Evolutionary conservation across 2,329 filamentous ascomycete genomes (phyloP), one percentile per base, ranked within the genome.

Genomic region (Verticillium klebahnii): DNA sequence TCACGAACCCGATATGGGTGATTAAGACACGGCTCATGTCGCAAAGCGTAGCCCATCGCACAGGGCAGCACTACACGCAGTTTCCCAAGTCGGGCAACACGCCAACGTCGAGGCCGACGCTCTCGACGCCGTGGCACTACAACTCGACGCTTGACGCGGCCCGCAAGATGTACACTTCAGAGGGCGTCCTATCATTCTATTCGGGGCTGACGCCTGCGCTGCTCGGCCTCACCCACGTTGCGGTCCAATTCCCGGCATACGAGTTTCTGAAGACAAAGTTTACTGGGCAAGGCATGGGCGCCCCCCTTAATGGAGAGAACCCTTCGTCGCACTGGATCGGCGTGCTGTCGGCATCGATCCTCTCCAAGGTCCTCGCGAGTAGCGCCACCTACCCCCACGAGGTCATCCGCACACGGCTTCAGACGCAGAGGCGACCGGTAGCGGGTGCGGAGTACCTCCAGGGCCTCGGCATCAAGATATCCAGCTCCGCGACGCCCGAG

Each of bases 21-120:
- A 97, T 99, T 79, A 99, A 99, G 78, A 99, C 95, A 57, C 85
- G 95, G 67, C 85, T 99, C 69, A 98, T 98, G 95, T 97, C 95
- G 40, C 95, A 98, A 78, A 90, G 88, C 84, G 66, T 82, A 77
- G 36, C 80, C 77, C 62, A 65, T n/a, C 56, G 70, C 72, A 83
- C 74, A 72, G 80, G 76, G 72, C 80, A 72, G 71, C 80, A 75
- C 17, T 76, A 78, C 65, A 79, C 77, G 31, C 65, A 72, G 63
- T 78, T 80, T 63, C 80, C 83, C 55, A 80, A 80, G 67, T 76
- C 81, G 14, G 72, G 76, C 60, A 84, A 79, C 69, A 85, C 82
- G 2, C 82, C 84, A 23, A 85, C 84, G 3, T 78, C 82, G 17
- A 78, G 83, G 60, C 82, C 83, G 32, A 78, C 77, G 12, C 78